phyloP scores from a whole-genome alignment of 1,139 yeast species.

The Debaryomyces sp. region DNA sequence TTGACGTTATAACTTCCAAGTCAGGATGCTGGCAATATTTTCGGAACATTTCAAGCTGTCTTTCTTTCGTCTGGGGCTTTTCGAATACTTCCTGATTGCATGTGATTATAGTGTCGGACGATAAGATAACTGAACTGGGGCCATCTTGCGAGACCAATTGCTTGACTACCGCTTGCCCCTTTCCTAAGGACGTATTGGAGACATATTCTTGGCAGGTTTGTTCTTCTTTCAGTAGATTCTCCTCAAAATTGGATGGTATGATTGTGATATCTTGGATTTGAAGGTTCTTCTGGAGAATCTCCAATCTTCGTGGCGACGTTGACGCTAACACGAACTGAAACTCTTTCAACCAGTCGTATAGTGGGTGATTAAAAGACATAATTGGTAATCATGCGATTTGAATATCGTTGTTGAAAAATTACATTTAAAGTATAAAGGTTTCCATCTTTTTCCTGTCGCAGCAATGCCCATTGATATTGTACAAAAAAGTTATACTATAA shows the following conservation, averaged over 20 bases:
- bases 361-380: conserved; percentile 26
- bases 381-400: neutral
- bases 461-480: neutral
- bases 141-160: conserved; percentile 22
- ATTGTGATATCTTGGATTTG: conserved; percentile 56
- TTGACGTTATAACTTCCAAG: conserved; percentile 68
- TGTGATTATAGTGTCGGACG: conserved; percentile 89
- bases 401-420: neutral
- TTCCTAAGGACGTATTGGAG: conserved; percentile 64
- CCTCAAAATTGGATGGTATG: conserved; percentile 66
- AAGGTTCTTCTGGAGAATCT: conserved; percentile 61
- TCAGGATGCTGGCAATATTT: conserved; percentile 49
- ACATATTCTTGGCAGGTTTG: conserved; percentile 66
- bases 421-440: neutral
- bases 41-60: conserved; percentile 47
- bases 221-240: conserved; percentile 61
- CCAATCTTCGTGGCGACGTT: conserved; percentile 77
- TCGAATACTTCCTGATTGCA: conserved; percentile 65
- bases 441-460: neutral
- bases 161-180: conserved; percentile 56
- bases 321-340: conserved; percentile 70
- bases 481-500: neutral
- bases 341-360: conserved; percentile 27
- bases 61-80: conserved; percentile 62
- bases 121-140: conserved; percentile 44